These are phyloP conservation scores for Ammopiptanthus mongolicus DNA, from an alignment of 306 rosid genomes.

Conservation along the genomic window DNA sequence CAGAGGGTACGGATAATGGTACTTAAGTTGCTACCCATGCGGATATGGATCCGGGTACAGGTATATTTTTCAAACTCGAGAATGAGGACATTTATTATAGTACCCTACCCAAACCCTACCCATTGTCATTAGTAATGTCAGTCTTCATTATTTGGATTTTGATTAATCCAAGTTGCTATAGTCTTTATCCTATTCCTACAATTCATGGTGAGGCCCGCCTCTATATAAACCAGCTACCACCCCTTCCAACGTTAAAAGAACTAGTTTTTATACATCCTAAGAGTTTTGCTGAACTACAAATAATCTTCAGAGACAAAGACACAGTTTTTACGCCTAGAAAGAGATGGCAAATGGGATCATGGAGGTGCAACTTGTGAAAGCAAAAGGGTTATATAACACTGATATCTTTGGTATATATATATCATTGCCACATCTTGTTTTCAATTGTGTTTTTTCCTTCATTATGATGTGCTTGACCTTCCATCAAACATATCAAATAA, in stretches of 20 bases:
- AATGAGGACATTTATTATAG: no score
- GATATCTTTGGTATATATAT: slow-evolving; percentile 54
- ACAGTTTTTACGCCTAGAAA: background rate
- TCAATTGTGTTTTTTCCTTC: background rate
- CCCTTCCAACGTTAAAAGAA: background rate
- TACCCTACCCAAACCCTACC: no score
- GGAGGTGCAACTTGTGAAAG: slow-evolving; percentile 36
- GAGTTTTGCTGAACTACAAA: background rate
- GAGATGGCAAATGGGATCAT: slow-evolving; percentile 33
- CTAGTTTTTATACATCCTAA: background rate
- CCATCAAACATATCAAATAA: background rate
- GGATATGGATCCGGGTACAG: no score
- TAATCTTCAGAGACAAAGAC: background rate
- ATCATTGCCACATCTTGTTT: background rate
- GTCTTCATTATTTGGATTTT: background rate
- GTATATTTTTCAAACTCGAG: no score
- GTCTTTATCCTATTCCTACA: background rate
- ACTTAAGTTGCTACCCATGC: no score
- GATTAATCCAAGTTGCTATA: background rate
- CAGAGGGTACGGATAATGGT: no score
- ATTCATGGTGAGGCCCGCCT: background rate
- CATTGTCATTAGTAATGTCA: no score
- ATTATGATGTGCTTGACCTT: background rate
- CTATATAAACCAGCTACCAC: slow-evolving; percentile 9
- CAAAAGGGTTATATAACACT: slow-evolving; percentile 47